Base-by-base conservation (phyloP, 2,329 filamentous ascomycete species). In the Chaetomiaceae sp. region DNA sequence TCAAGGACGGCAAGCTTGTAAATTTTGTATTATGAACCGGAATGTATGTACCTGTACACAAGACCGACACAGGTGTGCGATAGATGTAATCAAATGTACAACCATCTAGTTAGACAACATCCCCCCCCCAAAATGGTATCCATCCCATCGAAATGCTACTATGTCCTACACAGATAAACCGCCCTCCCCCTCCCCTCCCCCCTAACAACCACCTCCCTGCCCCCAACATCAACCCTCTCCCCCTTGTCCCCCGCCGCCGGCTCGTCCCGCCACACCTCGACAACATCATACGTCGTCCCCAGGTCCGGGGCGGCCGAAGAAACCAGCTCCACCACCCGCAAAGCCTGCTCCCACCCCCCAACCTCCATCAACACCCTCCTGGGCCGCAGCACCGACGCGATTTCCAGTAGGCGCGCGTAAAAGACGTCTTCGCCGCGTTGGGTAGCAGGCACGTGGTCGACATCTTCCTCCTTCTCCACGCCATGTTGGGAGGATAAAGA, bases 251-350 rank as follows among this genome's bases (percentile, higher is more conserved):
- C 63, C 4, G 65, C 63, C 0, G 55, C 55, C 0, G 68, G 59
- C 12, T 58, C 55, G 38, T 92, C 87, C 49, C 85, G 71, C 88
- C 87, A 92, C 5, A 91, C 73, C 65, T 90, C 83, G 2, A 84
- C 65, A 3, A 64, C 62, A 51, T 41, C 25, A 53, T 73, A 19
- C 54, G 23, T 12, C 48, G 53, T 10, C 52, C 45, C n/a, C 50
- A 69, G 59, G 4, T 48, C 44, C 6, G 45, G 45, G 21, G 66
- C 46, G 6, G 39, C 8, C 10, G 25, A 27, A 27, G 25, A 27
- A 3, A 27, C 2, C 25, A 2, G 25, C 25, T 10, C 25, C 6
- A 27, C 23, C 14, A 93, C 85, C 12, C 87, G 73, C 5, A 66
- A 48, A 0, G 86, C 88, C 67, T 95, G 89, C 5, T 68, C 70